A percentile compares a stretch with the other conserved stretches of the same genome.
Evolutionary conservation across 78 protist genomes (phyloP).

Genomic region (Pigoraptor vietnamica): DNA sequence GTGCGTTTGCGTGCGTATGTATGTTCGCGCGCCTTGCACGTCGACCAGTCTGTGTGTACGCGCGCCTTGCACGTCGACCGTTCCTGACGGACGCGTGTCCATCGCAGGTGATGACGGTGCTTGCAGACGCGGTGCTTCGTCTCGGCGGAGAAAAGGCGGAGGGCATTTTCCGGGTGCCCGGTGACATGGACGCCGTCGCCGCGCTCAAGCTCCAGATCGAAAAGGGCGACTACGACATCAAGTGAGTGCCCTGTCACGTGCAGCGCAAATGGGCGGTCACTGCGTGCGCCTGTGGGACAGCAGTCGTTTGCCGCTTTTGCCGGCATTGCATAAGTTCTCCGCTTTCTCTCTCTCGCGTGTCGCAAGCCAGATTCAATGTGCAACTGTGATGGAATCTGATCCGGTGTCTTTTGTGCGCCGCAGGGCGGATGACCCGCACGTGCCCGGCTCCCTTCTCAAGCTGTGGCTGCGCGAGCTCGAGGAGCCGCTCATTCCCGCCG

Average conservation of each 20-base stretch:
- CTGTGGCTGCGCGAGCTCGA: constrained; percentile 35
- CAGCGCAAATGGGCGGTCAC: too few relatives aligned
- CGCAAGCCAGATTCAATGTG: too few relatives aligned
- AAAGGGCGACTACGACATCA: not conserved
- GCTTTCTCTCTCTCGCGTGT: too few relatives aligned
- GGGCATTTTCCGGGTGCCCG: constrained; percentile 35
- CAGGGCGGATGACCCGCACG: not conserved
- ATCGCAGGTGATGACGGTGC: not conserved
- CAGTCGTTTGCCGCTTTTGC: too few relatives aligned
- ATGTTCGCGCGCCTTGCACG: too few relatives aligned
- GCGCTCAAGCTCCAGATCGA: constrained; percentile 7
- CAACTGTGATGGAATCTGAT: not conserved
- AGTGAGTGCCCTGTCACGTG: too few relatives aligned
- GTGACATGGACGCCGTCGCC: not conserved
- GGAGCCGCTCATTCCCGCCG: constrained; percentile 30
- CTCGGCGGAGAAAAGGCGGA: not conserved
- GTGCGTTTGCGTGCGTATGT: too few relatives aligned
- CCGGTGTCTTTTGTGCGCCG: not conserved
- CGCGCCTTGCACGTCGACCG: too few relatives aligned
- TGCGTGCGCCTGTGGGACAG: too few relatives aligned
- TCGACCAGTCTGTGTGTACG: too few relatives aligned
- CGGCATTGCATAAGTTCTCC: too few relatives aligned
- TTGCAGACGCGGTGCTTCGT: not conserved
- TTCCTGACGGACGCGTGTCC: too few relatives aligned
- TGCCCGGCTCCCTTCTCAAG: constrained; percentile 31